phyloP scores from a whole-genome alignment of 1,284 basidiomycete genomes.

The Irpex sp. region DNA sequence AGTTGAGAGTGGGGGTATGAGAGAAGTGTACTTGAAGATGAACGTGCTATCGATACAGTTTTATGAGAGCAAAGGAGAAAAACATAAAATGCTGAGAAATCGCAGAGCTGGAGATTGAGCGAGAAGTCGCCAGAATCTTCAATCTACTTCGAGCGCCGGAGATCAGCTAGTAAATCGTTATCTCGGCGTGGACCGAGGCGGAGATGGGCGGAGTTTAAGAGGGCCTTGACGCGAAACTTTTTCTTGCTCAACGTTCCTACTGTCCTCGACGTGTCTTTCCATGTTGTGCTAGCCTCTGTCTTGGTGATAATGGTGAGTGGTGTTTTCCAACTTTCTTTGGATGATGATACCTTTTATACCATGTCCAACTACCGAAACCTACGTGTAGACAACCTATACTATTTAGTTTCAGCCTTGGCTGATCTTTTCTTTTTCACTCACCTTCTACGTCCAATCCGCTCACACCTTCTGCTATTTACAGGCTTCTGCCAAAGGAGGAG shows the following conservation, averaged over 20 bases:
- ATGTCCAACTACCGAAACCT: conserved; percentile 60
- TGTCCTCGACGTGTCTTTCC: background rate
- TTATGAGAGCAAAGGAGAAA: background rate
- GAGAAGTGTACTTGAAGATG: background rate
- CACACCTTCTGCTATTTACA: too few relatives aligned
- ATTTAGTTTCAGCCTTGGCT: conserved; percentile 72
- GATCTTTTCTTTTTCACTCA: conserved; percentile 26
- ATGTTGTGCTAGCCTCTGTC: background rate
- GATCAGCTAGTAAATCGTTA: background rate
- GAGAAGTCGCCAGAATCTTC: conserved; percentile 1
- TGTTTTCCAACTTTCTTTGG: conserved; percentile 1
- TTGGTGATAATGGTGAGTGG: conserved; percentile 12
- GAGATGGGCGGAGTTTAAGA: background rate
- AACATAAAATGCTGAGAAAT: background rate
- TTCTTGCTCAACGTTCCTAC: background rate
- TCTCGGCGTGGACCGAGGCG: conserved; percentile 1
- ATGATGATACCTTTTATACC: conserved; percentile 53
- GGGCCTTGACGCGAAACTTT: background rate
- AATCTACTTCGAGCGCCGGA: background rate
- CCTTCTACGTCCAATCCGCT: conserved; percentile 5
- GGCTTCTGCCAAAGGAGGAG: too few relatives aligned
- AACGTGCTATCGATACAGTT: background rate
- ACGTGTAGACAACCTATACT: conserved; percentile 52
- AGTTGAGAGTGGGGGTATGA: too few relatives aligned
- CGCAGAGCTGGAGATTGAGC: background rate